Evolutionary conservation across 2,329 filamentous ascomycete genomes (phyloP).

Genomic region (Leptographium wingfieldii): DNA sequence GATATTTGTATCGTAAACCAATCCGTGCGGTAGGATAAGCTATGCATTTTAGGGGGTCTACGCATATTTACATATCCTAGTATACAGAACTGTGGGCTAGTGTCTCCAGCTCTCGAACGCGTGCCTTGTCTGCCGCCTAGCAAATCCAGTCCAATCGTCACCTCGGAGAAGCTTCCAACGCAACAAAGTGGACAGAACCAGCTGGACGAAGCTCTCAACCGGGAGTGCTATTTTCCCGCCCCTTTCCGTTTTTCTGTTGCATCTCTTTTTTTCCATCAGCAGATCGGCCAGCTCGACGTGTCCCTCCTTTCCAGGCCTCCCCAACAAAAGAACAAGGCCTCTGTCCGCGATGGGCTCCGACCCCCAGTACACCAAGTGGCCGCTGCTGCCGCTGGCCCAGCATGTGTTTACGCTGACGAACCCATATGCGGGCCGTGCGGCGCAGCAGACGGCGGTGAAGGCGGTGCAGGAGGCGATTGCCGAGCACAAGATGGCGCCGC

Average conservation of each 20-base stretch:
- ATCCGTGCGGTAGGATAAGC: too few species aligned
- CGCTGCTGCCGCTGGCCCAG: constrained; percentile 68
- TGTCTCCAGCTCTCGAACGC: constrained; percentile 10
- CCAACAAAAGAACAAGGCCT: not conserved
- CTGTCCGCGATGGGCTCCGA: constrained; percentile 54
- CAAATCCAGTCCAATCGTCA: constrained; percentile 3
- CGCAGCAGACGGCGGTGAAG: constrained; percentile 61
- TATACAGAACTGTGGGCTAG: not conserved
- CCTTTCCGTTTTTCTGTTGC: not conserved
- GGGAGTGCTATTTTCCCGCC: not conserved
- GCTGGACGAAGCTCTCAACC: not conserved
- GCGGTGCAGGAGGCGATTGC: constrained; percentile 69
- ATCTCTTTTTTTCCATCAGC: not conserved
- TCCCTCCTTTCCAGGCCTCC: not conserved
- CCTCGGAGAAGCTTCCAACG: not conserved
- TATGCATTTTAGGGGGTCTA: too few species aligned
- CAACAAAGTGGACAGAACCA: not conserved
- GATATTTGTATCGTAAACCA: too few species aligned
- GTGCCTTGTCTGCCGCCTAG: constrained; percentile 13
- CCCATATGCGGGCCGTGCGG: constrained; percentile 51
- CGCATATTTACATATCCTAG: too few species aligned
- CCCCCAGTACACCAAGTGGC: constrained; percentile 77
- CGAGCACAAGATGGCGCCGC: constrained; percentile 75
- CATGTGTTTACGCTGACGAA: constrained; percentile 82
- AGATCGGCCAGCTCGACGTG: not conserved